Conservation (phyloP, 2,329 filamentous ascomycete species). For the Colletotrichum kahawae region DNA sequence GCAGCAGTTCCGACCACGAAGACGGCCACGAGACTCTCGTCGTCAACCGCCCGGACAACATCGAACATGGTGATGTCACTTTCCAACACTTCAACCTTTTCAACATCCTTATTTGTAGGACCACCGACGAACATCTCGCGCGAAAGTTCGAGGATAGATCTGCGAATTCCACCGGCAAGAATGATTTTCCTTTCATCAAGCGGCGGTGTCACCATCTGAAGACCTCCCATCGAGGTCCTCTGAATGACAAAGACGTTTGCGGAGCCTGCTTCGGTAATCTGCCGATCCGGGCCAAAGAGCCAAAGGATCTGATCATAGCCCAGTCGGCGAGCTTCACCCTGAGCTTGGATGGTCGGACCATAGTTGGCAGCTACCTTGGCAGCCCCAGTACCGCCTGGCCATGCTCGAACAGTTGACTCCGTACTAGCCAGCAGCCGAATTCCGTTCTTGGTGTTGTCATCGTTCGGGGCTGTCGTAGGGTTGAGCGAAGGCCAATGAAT, state of each 20-base stretch:
- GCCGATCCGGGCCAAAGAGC: constrained; percentile 5
- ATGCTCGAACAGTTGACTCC: not conserved
- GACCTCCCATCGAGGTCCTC: not conserved
- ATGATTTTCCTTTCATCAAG: not conserved
- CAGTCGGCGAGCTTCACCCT: not conserved
- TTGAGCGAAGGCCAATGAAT: not conserved
- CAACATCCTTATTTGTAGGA: constrained; percentile 41
- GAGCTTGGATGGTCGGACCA: constrained; percentile 12
- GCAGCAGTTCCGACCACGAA: constrained; percentile 88
- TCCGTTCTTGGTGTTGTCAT: not conserved
- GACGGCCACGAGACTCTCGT: constrained; percentile 80
- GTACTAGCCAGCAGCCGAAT: not conserved
- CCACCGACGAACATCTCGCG: not conserved
- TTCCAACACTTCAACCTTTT: constrained; percentile 75
- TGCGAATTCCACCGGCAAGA: not conserved
- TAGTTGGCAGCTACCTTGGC: constrained; percentile 24
- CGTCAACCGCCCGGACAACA: constrained; percentile 70
- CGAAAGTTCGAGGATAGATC: not conserved
- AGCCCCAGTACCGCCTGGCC: constrained; percentile 7
- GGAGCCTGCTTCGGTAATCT: constrained; percentile 5
- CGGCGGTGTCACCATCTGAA: not conserved
- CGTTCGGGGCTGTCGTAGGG: not conserved
- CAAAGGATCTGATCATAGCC: constrained; percentile 22
- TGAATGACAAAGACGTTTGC: constrained; percentile 8
- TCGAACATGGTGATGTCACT: constrained; percentile 82